Base-by-base conservation (phyloP, 1,284 basidiomycete species). In the Boletus smithii region DNA sequence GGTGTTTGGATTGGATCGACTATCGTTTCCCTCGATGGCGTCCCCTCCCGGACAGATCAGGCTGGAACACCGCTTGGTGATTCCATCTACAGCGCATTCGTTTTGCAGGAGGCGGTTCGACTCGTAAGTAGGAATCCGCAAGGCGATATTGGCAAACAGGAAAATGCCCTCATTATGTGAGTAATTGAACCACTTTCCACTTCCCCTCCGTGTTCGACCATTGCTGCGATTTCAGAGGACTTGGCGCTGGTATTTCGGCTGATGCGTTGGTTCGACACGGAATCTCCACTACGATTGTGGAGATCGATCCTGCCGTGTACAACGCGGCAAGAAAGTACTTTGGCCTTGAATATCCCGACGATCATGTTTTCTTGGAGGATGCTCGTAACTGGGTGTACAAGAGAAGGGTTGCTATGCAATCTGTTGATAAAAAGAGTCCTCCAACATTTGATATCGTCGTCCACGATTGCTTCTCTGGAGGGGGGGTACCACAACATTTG, bases 401-500 rank as follows among this genome's bases (percentile, higher is more conserved):
- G 23, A 72, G 74, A 49, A 67, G 66, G 14, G 56, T 52, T 26
- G 56, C 57, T 32, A 51, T 69, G 34, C 65, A 67, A 40, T 55
- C 60, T 37, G 65, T 65, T 41, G 60, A 56, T n/a, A 48, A 58
- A 30, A 58, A 61, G 13, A 54, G 41, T 11, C 53, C 56, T 42
- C 59, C 67, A 26, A 63, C 62, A 20, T 95, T 81, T 63, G 88
- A 90, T 62, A 81, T 88, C 55, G 78, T 93, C 16, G 73, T 95
- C 0, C 94, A 97, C 59, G 94, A 95, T 61, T 90, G 88, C 57
- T 97, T 95, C 67, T 91, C 91, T 9, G 93, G 92, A 3, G 94
- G 93, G 4, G 79, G 80, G 17, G 82, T 97, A 4, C 91, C 93
- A 0, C 72, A 81, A 14, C 83, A 91, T 58, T 70, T 97, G 34